Conservation (phyloP, 805 yeast species). For the Ogataea degrootiae region DNA sequence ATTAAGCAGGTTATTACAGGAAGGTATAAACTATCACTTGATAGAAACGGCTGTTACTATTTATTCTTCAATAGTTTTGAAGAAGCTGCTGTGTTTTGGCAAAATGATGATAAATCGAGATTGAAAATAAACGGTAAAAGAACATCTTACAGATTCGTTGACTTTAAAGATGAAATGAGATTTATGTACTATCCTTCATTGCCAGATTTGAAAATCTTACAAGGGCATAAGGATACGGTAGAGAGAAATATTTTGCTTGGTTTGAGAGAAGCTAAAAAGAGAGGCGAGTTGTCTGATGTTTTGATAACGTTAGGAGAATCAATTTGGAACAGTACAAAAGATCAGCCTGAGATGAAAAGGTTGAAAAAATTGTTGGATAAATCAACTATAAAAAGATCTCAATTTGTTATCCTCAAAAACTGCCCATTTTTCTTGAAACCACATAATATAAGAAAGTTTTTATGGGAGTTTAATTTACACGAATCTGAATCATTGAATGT, state of each 20-base stretch:
- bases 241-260: too few relatives aligned
- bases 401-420: slow-evolving; percentile 39
- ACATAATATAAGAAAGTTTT: slow-evolving; percentile 29
- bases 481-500: slow-evolving; percentile 15
- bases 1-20: slow-evolving; percentile 43
- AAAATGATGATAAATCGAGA: slow-evolving; percentile 35
- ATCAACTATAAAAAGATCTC: slow-evolving; percentile 19
- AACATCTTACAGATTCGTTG: slow-evolving; percentile 42
- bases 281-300: slow-evolving; percentile 1
- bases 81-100: slow-evolving; percentile 48
- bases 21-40: slow-evolving; percentile 41
- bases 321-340: slow-evolving; percentile 6
- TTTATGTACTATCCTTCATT: slow-evolving; percentile 18
- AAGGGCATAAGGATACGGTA: neutral
- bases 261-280: neutral
- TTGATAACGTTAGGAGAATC: slow-evolving; percentile 5
- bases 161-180: slow-evolving; percentile 20
- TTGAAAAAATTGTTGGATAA: neutral
- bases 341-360: neutral
- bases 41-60: slow-evolving; percentile 46
- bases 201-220: slow-evolving; percentile 15
- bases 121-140: slow-evolving; percentile 48
- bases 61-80: slow-evolving; percentile 43
- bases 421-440: slow-evolving; percentile 41
- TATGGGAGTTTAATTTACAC: slow-evolving; percentile 50